Evolutionary conservation across 805 yeast species (phyloP).

Genomic region (Candida orba): DNA sequence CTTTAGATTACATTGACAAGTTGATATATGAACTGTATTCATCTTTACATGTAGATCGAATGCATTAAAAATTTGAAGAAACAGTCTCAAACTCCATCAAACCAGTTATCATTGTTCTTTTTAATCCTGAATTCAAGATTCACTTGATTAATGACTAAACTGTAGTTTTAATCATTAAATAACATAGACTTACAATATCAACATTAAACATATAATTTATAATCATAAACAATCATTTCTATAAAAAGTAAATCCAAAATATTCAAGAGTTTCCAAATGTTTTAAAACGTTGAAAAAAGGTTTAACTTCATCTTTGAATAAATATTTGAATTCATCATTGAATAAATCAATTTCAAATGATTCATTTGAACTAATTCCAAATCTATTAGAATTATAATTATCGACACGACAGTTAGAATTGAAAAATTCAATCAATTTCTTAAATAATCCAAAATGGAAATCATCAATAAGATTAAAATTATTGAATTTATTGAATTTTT

Average conservation of each 20-base stretch:
- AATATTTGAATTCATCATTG: constrained; percentile 5
- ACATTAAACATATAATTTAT: neutral
- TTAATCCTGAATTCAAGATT: too few relatives aligned
- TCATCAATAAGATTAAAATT: constrained; percentile 14
- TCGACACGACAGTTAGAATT: constrained; percentile 14
- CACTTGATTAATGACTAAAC: too few relatives aligned
- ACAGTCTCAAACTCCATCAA: too few relatives aligned
- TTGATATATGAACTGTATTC: too few relatives aligned
- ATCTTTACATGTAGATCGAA: too few relatives aligned
- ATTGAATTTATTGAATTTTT: constrained; percentile 6
- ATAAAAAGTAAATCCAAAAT: constrained; percentile 5
- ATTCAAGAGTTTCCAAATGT: constrained; percentile 3
- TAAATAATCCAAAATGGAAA: constrained; percentile 11
- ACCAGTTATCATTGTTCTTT: too few relatives aligned
- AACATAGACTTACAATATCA: too few relatives aligned
- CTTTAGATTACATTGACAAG: too few relatives aligned
- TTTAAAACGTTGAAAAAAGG: neutral
- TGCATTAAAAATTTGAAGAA: too few relatives aligned
- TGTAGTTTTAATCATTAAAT: too few relatives aligned
- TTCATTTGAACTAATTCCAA: neutral
- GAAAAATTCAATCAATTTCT: constrained; percentile 13
- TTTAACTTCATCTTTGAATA: constrained; percentile 5
- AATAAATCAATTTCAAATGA: neutral
- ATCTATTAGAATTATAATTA: constrained; percentile 10
- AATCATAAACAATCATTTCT: constrained; percentile 1